Evolutionary conservation across 805 yeast genomes (phyloP).

Genomic region (Grigorovia humatica): DNA sequence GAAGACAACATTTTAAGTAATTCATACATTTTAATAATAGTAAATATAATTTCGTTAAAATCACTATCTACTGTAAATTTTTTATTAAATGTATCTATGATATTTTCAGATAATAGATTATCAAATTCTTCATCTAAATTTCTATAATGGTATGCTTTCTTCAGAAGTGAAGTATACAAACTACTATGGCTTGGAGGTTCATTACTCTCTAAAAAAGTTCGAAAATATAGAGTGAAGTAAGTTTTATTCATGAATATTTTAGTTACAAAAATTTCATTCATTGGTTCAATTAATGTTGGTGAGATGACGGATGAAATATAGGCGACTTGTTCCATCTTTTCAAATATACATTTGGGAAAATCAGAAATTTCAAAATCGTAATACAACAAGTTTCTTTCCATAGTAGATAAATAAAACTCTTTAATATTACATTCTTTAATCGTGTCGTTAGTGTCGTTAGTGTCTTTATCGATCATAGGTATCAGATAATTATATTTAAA

Average conservation of each 20-base stretch:
- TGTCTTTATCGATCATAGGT: neutral
- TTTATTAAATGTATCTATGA: neutral
- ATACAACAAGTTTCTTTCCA: neutral
- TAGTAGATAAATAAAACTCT: neutral
- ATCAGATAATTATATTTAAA: neutral
- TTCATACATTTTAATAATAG: no score
- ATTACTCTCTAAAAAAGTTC: no score
- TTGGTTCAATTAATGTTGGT: slow-evolving; percentile 1
- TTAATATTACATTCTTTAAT: no score
- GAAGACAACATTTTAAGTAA: neutral
- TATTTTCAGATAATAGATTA: neutral
- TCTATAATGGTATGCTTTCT: neutral
- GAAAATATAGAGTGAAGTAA: neutral
- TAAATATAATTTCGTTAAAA: neutral
- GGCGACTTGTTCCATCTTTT: neutral
- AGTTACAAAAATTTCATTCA: neutral
- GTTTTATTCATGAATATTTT: neutral
- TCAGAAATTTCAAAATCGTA: neutral
- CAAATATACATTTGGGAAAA: neutral
- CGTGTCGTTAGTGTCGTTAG: neutral
- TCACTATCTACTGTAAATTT: neutral
- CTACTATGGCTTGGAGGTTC: no score
- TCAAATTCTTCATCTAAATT: neutral
- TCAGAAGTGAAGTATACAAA: neutral
- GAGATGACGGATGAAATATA: neutral